These are phyloP conservation scores for Cardamine chenopodiifolia DNA, from an alignment of 345 rosid genomes.

Conservation along the genomic window DNA sequence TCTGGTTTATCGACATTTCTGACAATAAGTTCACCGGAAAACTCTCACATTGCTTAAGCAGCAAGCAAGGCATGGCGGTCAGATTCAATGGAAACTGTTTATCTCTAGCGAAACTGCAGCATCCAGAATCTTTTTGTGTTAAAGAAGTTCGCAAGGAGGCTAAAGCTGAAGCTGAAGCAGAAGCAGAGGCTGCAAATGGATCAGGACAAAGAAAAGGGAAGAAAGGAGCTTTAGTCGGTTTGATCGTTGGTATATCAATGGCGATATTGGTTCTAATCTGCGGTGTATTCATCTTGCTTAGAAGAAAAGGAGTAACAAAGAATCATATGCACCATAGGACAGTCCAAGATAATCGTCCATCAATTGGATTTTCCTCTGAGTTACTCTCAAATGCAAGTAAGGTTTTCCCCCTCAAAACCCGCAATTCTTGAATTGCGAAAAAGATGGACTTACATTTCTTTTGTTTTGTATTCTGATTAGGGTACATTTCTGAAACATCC, in stretches of 20 bases:
- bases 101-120: slow-evolving; percentile 53
- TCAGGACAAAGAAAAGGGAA: slow-evolving; percentile 43
- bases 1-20: slow-evolving; percentile 62
- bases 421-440: not conserved
- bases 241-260: slow-evolving; percentile 46
- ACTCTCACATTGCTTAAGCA: slow-evolving; percentile 60
- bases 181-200: slow-evolving; percentile 30
- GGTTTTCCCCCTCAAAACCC: slow-evolving; percentile 13
- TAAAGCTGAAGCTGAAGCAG: slow-evolving; percentile 24
- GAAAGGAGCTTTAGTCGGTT: slow-evolving; percentile 50
- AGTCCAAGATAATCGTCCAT: slow-evolving; percentile 48
- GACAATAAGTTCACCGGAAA: slow-evolving; percentile 60
- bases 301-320: slow-evolving; percentile 52
- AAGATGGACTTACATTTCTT: not conserved
- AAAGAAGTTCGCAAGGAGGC: slow-evolving; percentile 39
- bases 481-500: slow-evolving; percentile 73
- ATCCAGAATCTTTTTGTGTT: slow-evolving; percentile 54
- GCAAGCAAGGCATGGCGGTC: slow-evolving; percentile 35
- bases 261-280: slow-evolving; percentile 45
- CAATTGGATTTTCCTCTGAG: slow-evolving; percentile 55
- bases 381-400: slow-evolving; percentile 63
- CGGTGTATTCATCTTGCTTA: slow-evolving; percentile 44
- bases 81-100: slow-evolving; percentile 62
- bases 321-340: slow-evolving; percentile 57
- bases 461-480: slow-evolving; percentile 40